Base-by-base conservation (phyloP, 768 basidiomycete genomes). In the Scleroderma bovista region DNA sequence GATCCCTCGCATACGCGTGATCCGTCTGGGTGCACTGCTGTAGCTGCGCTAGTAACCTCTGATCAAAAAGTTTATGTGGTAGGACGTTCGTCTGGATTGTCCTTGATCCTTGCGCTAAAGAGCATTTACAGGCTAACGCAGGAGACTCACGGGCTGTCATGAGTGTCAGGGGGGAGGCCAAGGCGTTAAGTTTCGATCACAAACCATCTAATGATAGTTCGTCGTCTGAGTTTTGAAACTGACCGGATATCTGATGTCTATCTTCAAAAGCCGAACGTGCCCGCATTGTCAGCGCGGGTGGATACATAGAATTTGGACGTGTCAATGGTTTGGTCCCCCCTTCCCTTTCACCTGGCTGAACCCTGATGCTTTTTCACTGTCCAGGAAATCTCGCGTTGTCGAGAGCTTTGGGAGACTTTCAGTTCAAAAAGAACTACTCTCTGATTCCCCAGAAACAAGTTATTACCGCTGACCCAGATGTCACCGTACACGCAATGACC, bases 21-120 rank as follows among this genome's bases (percentile, higher is more conserved):
- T 68, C 88, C 93, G 2, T 96, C 94, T 9, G 96, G 96, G 9
- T 96, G 93, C 64, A 99, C 96, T 1, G 94, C 96, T 7, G 90
- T 98, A 13, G 84, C 91, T 11, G 88, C 86, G 16, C 70, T 99
- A 47, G 66, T 96, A 37, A 93, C 93, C 11, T 65, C 75, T 24
- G 88, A 95, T 63, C 70, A 68, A 36, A 84, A 86, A 66, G 83
- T 95, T 56, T 85, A 82, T 64, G 86, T 88, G 44, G 88, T 93
- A 75, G 53, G 87, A 19, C 52, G 32, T 10, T 46, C 70, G 32
- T 44, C 5, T 37, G 37, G 41, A 46, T 38, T 42, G 46, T 40
- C 37, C 8, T 33, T 26, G 47, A 17, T 53, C 29, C 2, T 42
- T 48, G 47, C 42, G 45, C 51, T 15, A 39, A 44, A 23, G n/a